Percentiles rank a stretch among this genome's conserved stretches.
phyloP scores from a whole-genome alignment of 805 yeast species.

The Ogataea pini region DNA sequence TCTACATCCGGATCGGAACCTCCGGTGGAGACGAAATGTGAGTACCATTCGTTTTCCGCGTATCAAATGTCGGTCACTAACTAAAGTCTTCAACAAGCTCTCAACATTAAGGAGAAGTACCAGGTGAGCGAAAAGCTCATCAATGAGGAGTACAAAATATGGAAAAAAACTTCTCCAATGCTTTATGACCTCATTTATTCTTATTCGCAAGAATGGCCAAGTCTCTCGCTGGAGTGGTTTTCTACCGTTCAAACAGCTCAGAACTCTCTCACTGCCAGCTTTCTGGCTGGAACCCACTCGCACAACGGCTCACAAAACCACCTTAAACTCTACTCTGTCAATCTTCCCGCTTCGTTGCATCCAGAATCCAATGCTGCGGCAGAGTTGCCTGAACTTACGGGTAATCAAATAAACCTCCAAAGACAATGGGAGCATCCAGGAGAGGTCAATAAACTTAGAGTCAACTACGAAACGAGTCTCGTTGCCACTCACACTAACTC shows the following conservation, averaged over 20 bases:
- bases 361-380: constrained; percentile 29
- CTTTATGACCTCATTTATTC: constrained; percentile 75
- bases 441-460: constrained; percentile 63
- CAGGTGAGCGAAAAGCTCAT: constrained; percentile 60
- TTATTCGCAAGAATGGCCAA: constrained; percentile 67
- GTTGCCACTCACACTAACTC: constrained; percentile 56
- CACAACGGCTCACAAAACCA: constrained; percentile 43
- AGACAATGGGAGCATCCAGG: constrained; percentile 63
- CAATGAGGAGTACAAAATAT: constrained; percentile 76
- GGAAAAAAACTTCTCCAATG: constrained; percentile 85
- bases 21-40: constrained; percentile 12
- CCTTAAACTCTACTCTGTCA: constrained; percentile 45
- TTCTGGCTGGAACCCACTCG: constrained; percentile 51
- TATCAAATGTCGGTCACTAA: constrained; percentile 8
- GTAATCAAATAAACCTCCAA: constrained; percentile 43
- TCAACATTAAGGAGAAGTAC: constrained; percentile 38
- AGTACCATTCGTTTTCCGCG: background rate
- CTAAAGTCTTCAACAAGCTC: constrained; percentile 14
- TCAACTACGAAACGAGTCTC: constrained; percentile 48
- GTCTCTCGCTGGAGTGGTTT: constrained; percentile 68
- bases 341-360: constrained; percentile 52
- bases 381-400: constrained; percentile 25
- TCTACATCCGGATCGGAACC: constrained; percentile 6
- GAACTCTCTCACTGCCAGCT: constrained; percentile 25
- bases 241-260: constrained; percentile 40